Evolutionary conservation across 177 flowering plant genomes (phyloP).

Genomic region (Vitis hybrid): DNA sequence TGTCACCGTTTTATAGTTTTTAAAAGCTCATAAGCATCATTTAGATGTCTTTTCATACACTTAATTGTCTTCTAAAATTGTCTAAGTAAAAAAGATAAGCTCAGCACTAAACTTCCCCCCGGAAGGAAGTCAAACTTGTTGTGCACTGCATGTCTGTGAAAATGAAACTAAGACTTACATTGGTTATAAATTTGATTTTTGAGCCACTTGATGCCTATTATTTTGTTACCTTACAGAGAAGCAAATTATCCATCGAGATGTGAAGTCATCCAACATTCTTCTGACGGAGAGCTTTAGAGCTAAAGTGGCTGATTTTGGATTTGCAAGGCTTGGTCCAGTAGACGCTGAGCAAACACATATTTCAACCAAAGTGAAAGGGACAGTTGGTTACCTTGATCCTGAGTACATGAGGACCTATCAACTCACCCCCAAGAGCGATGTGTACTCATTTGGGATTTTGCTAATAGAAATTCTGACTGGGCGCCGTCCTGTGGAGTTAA

Average conservation of each 20-base stretch:
- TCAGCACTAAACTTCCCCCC: no score
- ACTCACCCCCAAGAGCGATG: conserved; percentile 93
- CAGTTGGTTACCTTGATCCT: conserved; percentile 96
- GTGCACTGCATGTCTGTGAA: no score
- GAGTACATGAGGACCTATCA: conserved; percentile 89
- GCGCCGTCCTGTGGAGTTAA: conserved; percentile 91
- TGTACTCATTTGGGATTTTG: conserved; percentile 88
- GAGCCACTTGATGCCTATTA: not conserved
- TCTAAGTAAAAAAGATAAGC: no score
- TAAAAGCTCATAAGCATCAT: no score
- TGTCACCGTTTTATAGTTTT: no score
- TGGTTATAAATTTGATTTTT: not conserved
- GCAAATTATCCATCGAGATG: conserved; percentile 94
- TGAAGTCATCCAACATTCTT: conserved; percentile 95
- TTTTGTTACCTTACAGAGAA: conserved; percentile 52
- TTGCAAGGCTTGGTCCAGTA: conserved; percentile 77
- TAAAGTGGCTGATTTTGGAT: conserved; percentile 98
- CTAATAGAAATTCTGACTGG: conserved; percentile 83
- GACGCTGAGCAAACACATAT: conserved; percentile 74
- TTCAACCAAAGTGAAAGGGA: conserved; percentile 90
- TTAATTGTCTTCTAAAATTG: no score
- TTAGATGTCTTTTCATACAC: no score
- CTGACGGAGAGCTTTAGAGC: conserved; percentile 84
- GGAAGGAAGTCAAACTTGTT: no score
- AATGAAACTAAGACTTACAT: not conserved